Base-by-base conservation (phyloP, 192 early-diverging fungal species). In the Dissophora globulifera region DNA sequence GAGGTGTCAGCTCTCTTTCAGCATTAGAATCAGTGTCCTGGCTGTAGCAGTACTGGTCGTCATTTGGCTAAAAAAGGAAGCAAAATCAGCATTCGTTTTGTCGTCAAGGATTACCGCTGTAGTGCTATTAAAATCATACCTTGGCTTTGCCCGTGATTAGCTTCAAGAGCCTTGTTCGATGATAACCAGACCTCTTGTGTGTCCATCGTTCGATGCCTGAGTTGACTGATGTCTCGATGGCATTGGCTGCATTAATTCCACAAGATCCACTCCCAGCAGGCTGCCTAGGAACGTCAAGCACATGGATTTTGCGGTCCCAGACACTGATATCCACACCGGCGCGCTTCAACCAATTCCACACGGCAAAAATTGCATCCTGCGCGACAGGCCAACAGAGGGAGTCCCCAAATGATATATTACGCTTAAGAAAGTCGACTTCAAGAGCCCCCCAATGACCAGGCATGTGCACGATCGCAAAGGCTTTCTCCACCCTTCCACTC, bases 181-280 rank as follows among this genome's bases (percentile, higher is more conserved):
- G 53, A 20, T 33, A 20, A 4, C 31, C 53, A 55, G 53, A 35
- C 8, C 53, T 31, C 16, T 38, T 7, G 20, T 55, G 53, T 12
- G 53, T 55, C 53, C 53, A 55, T 7, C 3, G 7, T 25, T 38
- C 32, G 8, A 40, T 31, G 3, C 2, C 35, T 35, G 29, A 12
- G 23, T 55, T 55, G 11, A 55, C 30, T n/a, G n/a, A n/a, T n/a
- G n/a, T n/a, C 54, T 57, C 54, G 22, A 57, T 43, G 1, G 54
- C 22, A 23, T 57, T 57, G 7, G 29, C 3, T 40, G 54, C 54
- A 41, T 42, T 57, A 27, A 57, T n/a, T n/a, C 20, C 54, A 57
- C 54, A 57, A 20, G 54, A 57, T 57, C 54, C 54, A 27, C 54
- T 57, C 29, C 20, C 38, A 11, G 32, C 22, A 5, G 6, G 38